Conservation (phyloP, 495 filamentous ascomycete species). For the Cairneyella variabilis region DNA sequence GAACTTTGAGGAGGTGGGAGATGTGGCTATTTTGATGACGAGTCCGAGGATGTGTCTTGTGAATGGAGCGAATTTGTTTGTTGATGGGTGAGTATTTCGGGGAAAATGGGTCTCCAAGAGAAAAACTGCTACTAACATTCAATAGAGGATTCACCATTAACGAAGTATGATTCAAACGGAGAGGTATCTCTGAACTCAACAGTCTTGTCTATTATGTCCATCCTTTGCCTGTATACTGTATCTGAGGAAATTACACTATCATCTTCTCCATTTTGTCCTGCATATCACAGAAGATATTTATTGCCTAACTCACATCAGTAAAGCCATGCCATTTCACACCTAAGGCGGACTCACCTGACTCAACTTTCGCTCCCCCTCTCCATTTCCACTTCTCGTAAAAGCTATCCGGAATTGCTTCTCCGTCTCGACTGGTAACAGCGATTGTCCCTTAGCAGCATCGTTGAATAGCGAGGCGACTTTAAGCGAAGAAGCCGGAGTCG, state of each 20-base stretch:
- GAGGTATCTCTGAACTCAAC: too few species aligned
- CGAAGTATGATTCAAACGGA: background rate
- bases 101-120: too few species aligned
- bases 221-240: too few species aligned
- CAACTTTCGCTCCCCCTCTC: conserved; percentile 48
- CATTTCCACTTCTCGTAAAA: conserved; percentile 44
- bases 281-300: conserved; percentile 59
- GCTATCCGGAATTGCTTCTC: conserved; percentile 47
- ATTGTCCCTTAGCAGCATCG: conserved; percentile 22
- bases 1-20: conserved; percentile 9
- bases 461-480: conserved; percentile 14
- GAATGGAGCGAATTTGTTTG: conserved; percentile 9
- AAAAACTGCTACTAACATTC: too few species aligned
- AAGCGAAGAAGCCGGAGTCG: conserved; percentile 27
- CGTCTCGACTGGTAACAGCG: conserved; percentile 32
- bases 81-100: conserved; percentile 10
- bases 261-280: conserved; percentile 50
- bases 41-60: conserved; percentile 13
- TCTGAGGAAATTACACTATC: conserved; percentile 29
- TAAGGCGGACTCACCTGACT: conserved; percentile 30
- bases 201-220: too few species aligned
- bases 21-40: conserved; percentile 6
- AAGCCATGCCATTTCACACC: background rate
- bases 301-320: conserved; percentile 33
- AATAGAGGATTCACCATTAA: conserved; percentile 7